phyloP scores from a whole-genome alignment of 495 filamentous ascomycete genomes.

The Hyaloscypha bicolor region DNA sequence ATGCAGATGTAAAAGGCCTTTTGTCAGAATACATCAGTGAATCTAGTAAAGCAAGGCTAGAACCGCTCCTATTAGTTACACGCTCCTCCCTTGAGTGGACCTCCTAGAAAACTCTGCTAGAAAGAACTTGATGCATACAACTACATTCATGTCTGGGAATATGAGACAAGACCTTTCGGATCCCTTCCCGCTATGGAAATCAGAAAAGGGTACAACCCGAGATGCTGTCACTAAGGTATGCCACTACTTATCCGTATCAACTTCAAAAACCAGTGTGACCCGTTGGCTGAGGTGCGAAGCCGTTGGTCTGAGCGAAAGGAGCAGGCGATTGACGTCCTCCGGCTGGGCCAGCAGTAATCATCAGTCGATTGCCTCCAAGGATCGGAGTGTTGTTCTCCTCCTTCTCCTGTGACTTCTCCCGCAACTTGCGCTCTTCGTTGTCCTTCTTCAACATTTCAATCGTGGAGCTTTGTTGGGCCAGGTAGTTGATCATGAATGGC shows the following conservation, averaged over 20 bases:
- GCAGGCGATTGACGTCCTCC: slow-evolving; percentile 56
- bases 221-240: slow-evolving; percentile 33
- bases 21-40: slow-evolving; percentile 34
- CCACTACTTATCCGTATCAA: slow-evolving; percentile 34
- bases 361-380: slow-evolving; percentile 85
- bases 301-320: slow-evolving; percentile 73
- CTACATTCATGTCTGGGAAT: slow-evolving; percentile 30
- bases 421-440: slow-evolving; percentile 94
- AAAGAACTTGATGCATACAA: slow-evolving; percentile 25
- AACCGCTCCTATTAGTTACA: slow-evolving; percentile 35
- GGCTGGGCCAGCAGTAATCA: slow-evolving; percentile 93
- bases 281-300: slow-evolving; percentile 78
- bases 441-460: slow-evolving; percentile 88
- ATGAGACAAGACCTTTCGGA: slow-evolving; percentile 20
- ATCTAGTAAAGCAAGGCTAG: slow-evolving; percentile 29
- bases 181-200: slow-evolving; percentile 22
- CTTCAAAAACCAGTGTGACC: slow-evolving; percentile 60
- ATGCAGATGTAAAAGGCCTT: slow-evolving; percentile 22
- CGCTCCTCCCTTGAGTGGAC: slow-evolving; percentile 5
- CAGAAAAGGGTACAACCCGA: slow-evolving; percentile 23
- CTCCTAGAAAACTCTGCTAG: slow-evolving; percentile 14
- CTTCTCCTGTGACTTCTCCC: slow-evolving; percentile 82
- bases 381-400: slow-evolving; percentile 94
- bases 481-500: slow-evolving; percentile 99
- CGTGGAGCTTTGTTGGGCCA: slow-evolving; percentile 85